A percentile compares a stretch with the other conserved stretches of the same genome.
Evolutionary conservation across 1,139 yeast genomes (phyloP).

Genomic region (Wickerhamiella infanticola): DNA sequence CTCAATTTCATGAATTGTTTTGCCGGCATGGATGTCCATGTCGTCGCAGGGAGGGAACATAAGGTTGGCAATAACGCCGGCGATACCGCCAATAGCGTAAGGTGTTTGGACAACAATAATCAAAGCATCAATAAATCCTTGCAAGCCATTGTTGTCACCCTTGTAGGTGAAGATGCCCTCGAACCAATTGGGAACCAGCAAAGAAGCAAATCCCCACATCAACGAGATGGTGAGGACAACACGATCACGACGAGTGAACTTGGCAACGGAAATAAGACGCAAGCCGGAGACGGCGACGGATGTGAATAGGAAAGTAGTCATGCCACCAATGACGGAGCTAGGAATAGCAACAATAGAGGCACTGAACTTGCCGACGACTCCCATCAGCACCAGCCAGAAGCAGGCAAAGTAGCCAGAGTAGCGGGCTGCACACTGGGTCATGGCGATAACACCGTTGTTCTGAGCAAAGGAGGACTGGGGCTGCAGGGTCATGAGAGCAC

Average conservation of each 20-base stretch:
- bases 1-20: background rate
- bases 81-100: constrained; percentile 66
- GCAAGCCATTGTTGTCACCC: constrained; percentile 47
- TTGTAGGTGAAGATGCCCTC: constrained; percentile 54
- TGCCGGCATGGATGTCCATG: background rate
- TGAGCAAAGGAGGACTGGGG: constrained; percentile 87
- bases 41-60: constrained; percentile 32
- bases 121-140: constrained; percentile 69
- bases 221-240: constrained; percentile 65
- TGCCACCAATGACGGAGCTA: constrained; percentile 72
- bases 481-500: constrained; percentile 50
- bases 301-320: constrained; percentile 79
- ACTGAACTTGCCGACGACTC: constrained; percentile 74
- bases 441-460: constrained; percentile 82
- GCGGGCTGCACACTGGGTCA: constrained; percentile 80
- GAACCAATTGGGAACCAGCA: constrained; percentile 67
- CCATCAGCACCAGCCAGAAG: constrained; percentile 68
- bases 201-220: constrained; percentile 66
- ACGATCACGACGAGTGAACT: constrained; percentile 77
- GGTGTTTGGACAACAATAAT: constrained; percentile 76
- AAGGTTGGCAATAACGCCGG: constrained; percentile 59
- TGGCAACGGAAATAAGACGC: constrained; percentile 56
- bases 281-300: constrained; percentile 85
- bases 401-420: constrained; percentile 84
- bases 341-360: constrained; percentile 83